A percentile compares a stretch with the other conserved stretches of the same genome.
phyloP scores from a whole-genome alignment of 2,329 filamentous ascomycete genomes.

The Balansia obtecta region DNA sequence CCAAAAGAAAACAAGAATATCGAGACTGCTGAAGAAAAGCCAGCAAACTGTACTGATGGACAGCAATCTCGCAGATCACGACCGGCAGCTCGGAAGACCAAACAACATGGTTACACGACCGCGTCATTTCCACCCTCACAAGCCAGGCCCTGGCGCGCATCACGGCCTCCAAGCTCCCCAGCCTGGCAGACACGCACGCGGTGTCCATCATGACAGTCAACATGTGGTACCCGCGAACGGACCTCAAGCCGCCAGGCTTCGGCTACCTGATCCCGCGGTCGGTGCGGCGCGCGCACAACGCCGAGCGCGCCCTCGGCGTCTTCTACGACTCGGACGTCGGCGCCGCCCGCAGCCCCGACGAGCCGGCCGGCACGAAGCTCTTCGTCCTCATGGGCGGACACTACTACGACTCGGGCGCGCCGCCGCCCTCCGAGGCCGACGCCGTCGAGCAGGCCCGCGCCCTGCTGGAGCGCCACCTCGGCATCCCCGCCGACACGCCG shows the following conservation, averaged over 20 bases:
- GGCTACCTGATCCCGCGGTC: constrained; percentile 83
- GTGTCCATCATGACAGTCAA: constrained; percentile 89
- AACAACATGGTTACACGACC: constrained; percentile 28
- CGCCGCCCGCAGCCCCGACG: constrained; percentile 34
- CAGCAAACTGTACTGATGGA: background rate
- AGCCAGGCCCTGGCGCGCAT: constrained; percentile 30
- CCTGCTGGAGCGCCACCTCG: constrained; percentile 62
- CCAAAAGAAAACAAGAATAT: too few species aligned
- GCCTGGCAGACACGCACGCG: constrained; percentile 42
- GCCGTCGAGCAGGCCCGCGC: constrained; percentile 57
- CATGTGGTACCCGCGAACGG: constrained; percentile 60
- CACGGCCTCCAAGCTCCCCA: constrained; percentile 27
- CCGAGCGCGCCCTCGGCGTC: constrained; percentile 75
- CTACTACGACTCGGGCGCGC: constrained; percentile 50
- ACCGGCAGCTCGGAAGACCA: constrained; percentile 1
- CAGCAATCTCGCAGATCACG: constrained; percentile 12
- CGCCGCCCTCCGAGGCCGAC: constrained; percentile 46
- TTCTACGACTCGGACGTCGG: constrained; percentile 70
- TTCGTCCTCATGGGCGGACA: constrained; percentile 94
- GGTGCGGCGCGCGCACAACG: constrained; percentile 58
- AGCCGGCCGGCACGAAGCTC: constrained; percentile 61
- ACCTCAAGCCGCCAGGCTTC: constrained; percentile 60
- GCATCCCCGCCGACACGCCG: constrained; percentile 48
- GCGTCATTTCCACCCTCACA: constrained; percentile 54
- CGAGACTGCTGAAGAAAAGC: too few species aligned